Base-by-base conservation (phyloP, 1,284 basidiomycete genomes). In the Moesziomyces sp. region DNA sequence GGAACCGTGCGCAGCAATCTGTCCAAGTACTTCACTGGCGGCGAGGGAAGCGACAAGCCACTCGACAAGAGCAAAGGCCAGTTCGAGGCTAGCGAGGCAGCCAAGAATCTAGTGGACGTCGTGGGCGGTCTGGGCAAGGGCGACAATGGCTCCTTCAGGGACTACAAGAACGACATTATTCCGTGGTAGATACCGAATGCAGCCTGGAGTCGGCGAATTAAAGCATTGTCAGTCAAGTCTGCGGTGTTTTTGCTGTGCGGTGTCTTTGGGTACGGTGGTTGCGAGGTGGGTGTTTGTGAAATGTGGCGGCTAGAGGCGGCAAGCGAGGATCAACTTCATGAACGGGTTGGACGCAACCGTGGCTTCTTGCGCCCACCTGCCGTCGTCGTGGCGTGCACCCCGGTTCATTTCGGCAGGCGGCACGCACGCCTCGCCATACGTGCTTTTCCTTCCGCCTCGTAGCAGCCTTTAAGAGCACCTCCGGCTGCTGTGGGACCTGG, bases 71-170 rank as follows among this genome's bases (percentile, higher is more conserved):
- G 55, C 30, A 68, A 86, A 9, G 87, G 88, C 46, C 72, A 89
- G 52, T 90, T 91, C 72, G 87, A 89, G 67, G 88, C 91, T 0
- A 87, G 88, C 35, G 86, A 89, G 49, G 88, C 90, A 0, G 89
- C 91, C 0, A 84, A 86, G 57, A 88, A 87, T 66, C 79, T 93
- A 52, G 85, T 88, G 3, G 83, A 87, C 21, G 88, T 92, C 11
- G 88, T 92, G 19, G 67, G 70, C 43, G 46, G 84, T 83, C 42
- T 85, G 70, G 80, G 85, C 19, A 82, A 84, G 42, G 85, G 86
- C 3, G 88, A 89, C 72, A 87, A 90, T 49, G 91, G 91, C 0
- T 87, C 86, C 52, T 86, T 91, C 50, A 90, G 89, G 87, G 91
- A 92, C 80, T 92, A 90, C 88, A 87, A 87, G 47, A 90, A 90